Base-by-base conservation (phyloP, 2,329 filamentous ascomycete species). In the Dothideomycetes sp. region DNA sequence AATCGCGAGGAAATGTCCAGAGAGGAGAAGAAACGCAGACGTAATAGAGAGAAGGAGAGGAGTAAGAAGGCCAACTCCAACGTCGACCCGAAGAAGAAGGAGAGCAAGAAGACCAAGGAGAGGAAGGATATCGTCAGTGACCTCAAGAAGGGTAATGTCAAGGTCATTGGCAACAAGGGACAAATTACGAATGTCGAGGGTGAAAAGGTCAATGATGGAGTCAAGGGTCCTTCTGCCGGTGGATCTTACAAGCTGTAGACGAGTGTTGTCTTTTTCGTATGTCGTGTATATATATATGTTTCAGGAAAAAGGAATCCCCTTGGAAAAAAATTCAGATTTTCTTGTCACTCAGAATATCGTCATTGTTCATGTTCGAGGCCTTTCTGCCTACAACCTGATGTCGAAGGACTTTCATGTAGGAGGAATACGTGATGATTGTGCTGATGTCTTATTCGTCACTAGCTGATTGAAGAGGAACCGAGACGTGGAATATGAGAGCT, bases 121-220 rank as follows among this genome's bases (percentile, higher is more conserved):
- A 72, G 69, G 54, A 69, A 73, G 48, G 64, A 70, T 37, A 69
- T 84, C 28, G 58, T 85, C 41, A 75, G 75, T 2, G 76, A 81
- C 43, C 65, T 89, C 56, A 85, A 82, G 68, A 84, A 82, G 72
- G 87, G 84, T 38, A 84, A 84, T 45, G 89, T 95, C 52, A 89
- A 83, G 71, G 76, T 96, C 45, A 91, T 95, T 64, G 88, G 87
- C 47, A 84, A 82, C 64, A 88, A 85, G 69, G 89, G 89, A 38
- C 81, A 88, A 61, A 67, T 94, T 41, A 80, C 81, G 13, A 82
- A 93, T 64, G 74, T 94, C 23, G 79, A 91, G 51, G 88, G 88
- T 20, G 85, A 82, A 55, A 82, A 84, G 66, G 73, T 82, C 13
- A 64, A 52, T 45, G 57, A 39, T 12, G 33, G 16, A 7, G 18